Evolutionary conservation across 2,329 filamentous ascomycete species (phyloP).

Genomic region (Penicillium sclerotiorum): DNA sequence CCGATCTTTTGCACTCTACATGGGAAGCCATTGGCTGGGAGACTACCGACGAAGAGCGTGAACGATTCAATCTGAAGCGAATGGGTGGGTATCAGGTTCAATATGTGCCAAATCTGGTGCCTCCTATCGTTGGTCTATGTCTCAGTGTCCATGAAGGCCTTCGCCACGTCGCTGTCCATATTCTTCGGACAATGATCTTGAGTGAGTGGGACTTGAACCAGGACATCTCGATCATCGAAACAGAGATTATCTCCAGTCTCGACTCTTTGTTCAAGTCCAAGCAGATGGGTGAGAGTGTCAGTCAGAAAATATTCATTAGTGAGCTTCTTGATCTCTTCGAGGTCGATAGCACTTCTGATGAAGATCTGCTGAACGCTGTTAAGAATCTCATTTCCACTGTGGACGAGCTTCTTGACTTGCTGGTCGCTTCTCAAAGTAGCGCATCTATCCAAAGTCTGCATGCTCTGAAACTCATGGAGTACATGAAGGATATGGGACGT

Average conservation of each 20-base stretch:
- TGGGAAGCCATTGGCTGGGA: constrained; percentile 99
- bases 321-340: constrained; percentile 83
- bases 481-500: constrained; percentile 93
- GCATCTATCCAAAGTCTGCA: constrained; percentile 80
- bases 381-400: constrained; percentile 80
- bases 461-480: constrained; percentile 89
- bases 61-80: constrained; percentile 74
- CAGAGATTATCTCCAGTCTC: constrained; percentile 93
- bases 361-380: constrained; percentile 74
- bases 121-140: constrained; percentile 89
- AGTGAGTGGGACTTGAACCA: constrained; percentile 97
- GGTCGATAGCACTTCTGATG: constrained; percentile 67
- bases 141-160: constrained; percentile 93
- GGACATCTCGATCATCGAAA: constrained; percentile 87
- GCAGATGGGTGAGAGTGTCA: constrained; percentile 80
- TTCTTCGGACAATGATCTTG: constrained; percentile 96
- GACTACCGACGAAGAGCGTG: constrained; percentile 74
- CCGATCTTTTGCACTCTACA: constrained; percentile 77
- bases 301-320: constrained; percentile 88
- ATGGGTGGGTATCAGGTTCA: constrained; percentile 98
- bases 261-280: constrained; percentile 89
- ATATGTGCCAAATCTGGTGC: constrained; percentile 90
- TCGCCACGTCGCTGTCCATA: constrained; percentile 84
- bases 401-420: constrained; percentile 85
- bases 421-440: constrained; percentile 84